Percentiles rank a stretch among this genome's conserved stretches.
These are phyloP conservation scores for Blastomyces gilchristii DNA, from an alignment of 2,329 filamentous ascomycete genomes.

Conservation along the genomic window DNA sequence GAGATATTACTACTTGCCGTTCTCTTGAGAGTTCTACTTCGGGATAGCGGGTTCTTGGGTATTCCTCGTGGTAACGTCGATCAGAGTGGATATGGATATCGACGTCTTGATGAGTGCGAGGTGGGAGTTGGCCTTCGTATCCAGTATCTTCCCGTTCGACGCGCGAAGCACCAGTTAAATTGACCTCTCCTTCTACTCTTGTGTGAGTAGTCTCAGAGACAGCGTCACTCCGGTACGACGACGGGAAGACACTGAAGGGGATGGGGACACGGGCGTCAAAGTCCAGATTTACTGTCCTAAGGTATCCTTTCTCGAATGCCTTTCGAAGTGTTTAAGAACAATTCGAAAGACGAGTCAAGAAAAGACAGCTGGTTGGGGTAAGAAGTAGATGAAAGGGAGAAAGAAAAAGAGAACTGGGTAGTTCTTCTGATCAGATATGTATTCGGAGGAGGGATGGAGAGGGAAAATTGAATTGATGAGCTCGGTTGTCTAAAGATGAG, in stretches of 20 bases:
- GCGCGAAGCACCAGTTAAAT: conserved; percentile 61
- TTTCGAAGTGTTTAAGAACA: conserved; percentile 38
- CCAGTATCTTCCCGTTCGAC: conserved; percentile 98
- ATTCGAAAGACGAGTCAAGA: conserved; percentile 41
- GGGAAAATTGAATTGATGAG: conserved; percentile 17
- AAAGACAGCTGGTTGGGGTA: conserved; percentile 36
- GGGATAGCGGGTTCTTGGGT: conserved; percentile 32
- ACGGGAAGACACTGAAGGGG: conserved; percentile 99
- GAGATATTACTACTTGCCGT: conserved; percentile 28
- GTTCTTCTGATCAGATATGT: conserved; percentile 2
- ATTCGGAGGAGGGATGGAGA: background rate
- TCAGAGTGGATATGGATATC: conserved; percentile 58
- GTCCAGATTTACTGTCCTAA: conserved; percentile 94
- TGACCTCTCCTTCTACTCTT: conserved; percentile 84
- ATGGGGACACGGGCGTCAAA: conserved; percentile 99
- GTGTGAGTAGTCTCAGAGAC: conserved; percentile 56
- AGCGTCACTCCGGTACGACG: conserved; percentile 77
- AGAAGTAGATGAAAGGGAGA: conserved; percentile 12
- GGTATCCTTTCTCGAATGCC: conserved; percentile 60
- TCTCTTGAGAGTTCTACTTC: conserved; percentile 44
- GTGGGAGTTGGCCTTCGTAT: conserved; percentile 55
- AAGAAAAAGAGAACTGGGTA: conserved; percentile 6
- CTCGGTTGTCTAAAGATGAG: conserved; percentile 7
- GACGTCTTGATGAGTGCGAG: conserved; percentile 64
- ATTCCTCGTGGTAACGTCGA: conserved; percentile 23